These are phyloP conservation scores for Wickerhamiella azyma DNA, from an alignment of 805 yeast genomes.

Conservation along the genomic window DNA sequence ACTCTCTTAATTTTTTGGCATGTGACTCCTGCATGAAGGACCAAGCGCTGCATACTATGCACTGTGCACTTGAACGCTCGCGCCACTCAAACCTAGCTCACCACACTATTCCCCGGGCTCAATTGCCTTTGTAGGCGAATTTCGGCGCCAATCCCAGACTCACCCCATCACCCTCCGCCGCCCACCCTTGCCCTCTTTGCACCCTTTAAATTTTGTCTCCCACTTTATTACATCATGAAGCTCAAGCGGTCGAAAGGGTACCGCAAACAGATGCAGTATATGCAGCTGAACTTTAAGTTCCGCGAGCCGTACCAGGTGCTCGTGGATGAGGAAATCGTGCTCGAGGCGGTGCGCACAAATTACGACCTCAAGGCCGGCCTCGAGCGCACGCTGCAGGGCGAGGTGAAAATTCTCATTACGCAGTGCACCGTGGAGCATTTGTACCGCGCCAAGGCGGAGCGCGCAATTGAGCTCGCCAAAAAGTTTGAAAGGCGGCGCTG, in stretches of 20 bases:
- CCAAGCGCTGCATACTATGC: no score
- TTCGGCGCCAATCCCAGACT: no score
- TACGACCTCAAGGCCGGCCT: constrained; percentile 75
- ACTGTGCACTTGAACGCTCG: no score
- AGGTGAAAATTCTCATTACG: constrained; percentile 78
- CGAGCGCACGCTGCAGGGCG: constrained; percentile 68
- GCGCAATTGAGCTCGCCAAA: constrained; percentile 71
- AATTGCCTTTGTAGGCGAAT: no score
- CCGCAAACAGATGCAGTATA: constrained; percentile 80
- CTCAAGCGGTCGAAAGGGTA: constrained; percentile 92
- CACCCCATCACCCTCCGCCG: no score
- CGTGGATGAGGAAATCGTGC: constrained; percentile 67
- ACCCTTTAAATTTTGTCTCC: neutral
- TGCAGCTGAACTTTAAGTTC: constrained; percentile 76
- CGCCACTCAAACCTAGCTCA: no score
- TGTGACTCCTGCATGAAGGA: no score
- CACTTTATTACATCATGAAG: constrained; percentile 44
- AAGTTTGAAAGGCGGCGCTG: constrained; percentile 84
- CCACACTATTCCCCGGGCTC: no score
- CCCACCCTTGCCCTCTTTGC: no score
- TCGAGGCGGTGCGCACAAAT: constrained; percentile 49
- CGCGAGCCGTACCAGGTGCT: constrained; percentile 87
- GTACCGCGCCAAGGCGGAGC: constrained; percentile 56
- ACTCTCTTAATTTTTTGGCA: no score
- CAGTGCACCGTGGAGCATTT: constrained; percentile 89